A percentile compares a stretch with the other conserved stretches of the same genome.
Conservation (phyloP, 306 rosid species). For the Herpetospermum pedunculosum region DNA sequence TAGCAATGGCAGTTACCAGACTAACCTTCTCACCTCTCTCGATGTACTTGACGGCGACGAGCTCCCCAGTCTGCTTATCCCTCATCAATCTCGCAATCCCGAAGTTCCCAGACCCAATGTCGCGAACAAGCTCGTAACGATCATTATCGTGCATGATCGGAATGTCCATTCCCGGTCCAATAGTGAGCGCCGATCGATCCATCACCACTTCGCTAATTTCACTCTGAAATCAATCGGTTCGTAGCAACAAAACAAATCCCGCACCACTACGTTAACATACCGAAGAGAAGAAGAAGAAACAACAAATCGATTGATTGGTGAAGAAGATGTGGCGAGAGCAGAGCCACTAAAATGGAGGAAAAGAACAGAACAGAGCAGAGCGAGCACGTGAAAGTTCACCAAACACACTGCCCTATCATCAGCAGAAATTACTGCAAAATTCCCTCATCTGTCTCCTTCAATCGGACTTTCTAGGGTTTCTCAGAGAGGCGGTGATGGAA, state of each 20-base stretch:
- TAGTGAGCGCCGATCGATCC: conserved; percentile 46
- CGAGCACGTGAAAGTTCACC: conserved; percentile 6
- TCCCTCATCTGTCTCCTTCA: not conserved
- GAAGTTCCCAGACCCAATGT: conserved; percentile 88
- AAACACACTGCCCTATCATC: conserved; percentile 8
- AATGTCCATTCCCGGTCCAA: conserved; percentile 73
- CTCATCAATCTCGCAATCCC: conserved; percentile 94
- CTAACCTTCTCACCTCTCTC: conserved; percentile 98
- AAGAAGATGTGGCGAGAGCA: not conserved
- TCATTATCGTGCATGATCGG: conserved; percentile 94
- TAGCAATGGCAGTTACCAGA: conserved; percentile 5
- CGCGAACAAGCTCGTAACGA: conserved; percentile 77
- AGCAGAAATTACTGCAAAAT: not conserved
- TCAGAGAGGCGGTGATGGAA: not conserved
- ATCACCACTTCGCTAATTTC: no score
- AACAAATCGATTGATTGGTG: not conserved
- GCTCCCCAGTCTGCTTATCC: conserved; percentile 77
- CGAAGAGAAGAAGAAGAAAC: not conserved
- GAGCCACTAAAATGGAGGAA: not conserved
- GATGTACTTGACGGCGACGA: conserved; percentile 91
- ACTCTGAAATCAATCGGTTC: not conserved
- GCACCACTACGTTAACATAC: not conserved
- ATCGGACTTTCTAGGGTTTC: not conserved
- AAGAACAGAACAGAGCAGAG: not conserved
- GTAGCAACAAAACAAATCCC: not conserved